Percentiles rank a stretch among this genome's conserved stretches.
Evolutionary conservation across 805 yeast genomes (phyloP).

Genomic region (Ogataea nakhonphanomensis): DNA sequence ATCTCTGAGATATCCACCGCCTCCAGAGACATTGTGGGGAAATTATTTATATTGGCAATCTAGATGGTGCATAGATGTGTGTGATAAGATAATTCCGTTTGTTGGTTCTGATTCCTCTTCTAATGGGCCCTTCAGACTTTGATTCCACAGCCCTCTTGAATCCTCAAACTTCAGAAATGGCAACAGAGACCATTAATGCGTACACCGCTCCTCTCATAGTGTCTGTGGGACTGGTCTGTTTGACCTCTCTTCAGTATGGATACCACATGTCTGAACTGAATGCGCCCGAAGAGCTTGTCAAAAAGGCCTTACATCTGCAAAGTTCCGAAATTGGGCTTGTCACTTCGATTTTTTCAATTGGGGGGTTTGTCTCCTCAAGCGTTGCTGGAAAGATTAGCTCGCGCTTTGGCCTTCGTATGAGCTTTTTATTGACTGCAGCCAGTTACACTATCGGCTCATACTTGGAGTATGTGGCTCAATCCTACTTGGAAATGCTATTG

Average conservation of each 20-base stretch:
- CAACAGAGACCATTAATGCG: not conserved
- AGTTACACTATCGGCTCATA: conserved; percentile 61
- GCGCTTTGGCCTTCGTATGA: conserved; percentile 55
- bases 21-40: conserved; percentile 2
- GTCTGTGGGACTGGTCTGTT: conserved; percentile 56
- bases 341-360: conserved; percentile 77
- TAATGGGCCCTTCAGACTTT: not conserved
- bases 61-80: conserved; percentile 6
- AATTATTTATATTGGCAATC: too few relatives aligned
- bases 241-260: conserved; percentile 87
- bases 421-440: conserved; percentile 49
- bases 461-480: conserved; percentile 49
- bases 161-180: not conserved
- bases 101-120: not conserved
- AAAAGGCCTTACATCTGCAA: conserved; percentile 15
- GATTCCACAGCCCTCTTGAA: not conserved
- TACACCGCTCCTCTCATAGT: conserved; percentile 34
- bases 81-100: conserved; percentile 1
- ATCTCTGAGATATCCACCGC: not conserved
- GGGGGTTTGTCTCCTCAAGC: conserved; percentile 76
- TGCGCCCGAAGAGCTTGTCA: conserved; percentile 72
- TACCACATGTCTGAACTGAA: conserved; percentile 93
- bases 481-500: conserved; percentile 41
- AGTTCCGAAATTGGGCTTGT: conserved; percentile 63
- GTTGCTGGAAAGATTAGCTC: conserved; percentile 66